These are phyloP conservation scores for Colletotrichum endophyticum DNA, from an alignment of 2,329 filamentous ascomycete species.

Conservation along the genomic window DNA sequence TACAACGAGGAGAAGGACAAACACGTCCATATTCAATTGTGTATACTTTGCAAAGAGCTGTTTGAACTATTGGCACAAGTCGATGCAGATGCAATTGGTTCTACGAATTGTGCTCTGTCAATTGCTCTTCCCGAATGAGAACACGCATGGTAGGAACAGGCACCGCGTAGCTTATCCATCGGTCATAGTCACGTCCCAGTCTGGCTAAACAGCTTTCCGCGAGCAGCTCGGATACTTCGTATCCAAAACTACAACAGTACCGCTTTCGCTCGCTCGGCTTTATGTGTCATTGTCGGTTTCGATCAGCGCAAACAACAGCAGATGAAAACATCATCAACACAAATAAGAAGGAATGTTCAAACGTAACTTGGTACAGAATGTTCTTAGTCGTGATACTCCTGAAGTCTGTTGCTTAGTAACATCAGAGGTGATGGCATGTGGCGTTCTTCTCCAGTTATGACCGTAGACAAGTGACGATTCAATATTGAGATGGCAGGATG, in stretches of 20 bases:
- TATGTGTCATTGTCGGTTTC: neutral
- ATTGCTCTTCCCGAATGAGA: neutral
- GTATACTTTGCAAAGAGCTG: neutral
- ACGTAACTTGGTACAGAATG: neutral
- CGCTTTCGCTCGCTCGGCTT: neutral
- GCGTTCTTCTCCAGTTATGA: neutral
- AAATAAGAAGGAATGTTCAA: neutral
- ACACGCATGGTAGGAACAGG: neutral
- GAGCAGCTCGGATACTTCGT: neutral
- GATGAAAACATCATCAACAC: neutral
- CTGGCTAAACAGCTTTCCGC: neutral
- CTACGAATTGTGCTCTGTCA: fast-evolving
- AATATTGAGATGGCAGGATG: neutral
- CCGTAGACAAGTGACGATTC: neutral
- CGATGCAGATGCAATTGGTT: fast-evolving
- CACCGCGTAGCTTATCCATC: neutral
- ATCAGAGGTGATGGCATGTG: neutral
- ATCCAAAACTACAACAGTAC: neutral
- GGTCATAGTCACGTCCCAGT: neutral
- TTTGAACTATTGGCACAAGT: fast-evolving
- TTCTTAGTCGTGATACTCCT: neutral
- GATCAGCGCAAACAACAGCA: neutral
- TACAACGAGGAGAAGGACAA: neutral
- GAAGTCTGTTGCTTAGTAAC: neutral
- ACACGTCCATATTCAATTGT: neutral